Evolutionary conservation across 805 yeast species (phyloP).

Genomic region (Starmerella stellata): DNA sequence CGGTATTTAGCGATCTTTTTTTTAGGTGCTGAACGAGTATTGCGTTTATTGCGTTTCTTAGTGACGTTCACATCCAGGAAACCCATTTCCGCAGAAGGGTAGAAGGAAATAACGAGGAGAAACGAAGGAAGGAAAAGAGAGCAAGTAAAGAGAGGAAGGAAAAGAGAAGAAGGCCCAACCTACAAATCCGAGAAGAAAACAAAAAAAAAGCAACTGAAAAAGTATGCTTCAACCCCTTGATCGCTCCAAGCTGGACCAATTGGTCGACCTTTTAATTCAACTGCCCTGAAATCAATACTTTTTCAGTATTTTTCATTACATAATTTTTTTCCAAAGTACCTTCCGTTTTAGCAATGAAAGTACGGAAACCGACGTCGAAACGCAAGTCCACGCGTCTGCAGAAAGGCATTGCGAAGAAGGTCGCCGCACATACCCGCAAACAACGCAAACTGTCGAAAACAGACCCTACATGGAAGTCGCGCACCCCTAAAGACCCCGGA

Average conservation of each 20-base stretch:
- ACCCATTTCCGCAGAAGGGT: too few relatives aligned
- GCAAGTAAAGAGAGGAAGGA: too few relatives aligned
- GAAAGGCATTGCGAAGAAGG: conserved; percentile 92
- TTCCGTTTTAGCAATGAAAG: conserved; percentile 17
- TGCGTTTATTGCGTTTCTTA: neutral
- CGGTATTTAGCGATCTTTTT: neutral
- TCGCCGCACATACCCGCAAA: conserved; percentile 78
- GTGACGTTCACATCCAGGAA: conserved; percentile 6
- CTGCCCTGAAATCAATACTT: neutral
- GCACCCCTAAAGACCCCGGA: conserved; percentile 72
- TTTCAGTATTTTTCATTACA: conserved; percentile 1
- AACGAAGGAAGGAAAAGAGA: too few relatives aligned
- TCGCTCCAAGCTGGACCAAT: too few relatives aligned
- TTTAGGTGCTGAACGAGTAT: too few relatives aligned
- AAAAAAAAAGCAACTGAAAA: too few relatives aligned
- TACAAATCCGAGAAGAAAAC: too few relatives aligned
- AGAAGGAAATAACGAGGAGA: too few relatives aligned
- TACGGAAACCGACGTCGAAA: conserved; percentile 29
- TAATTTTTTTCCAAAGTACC: neutral
- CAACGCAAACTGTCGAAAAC: conserved; percentile 66
- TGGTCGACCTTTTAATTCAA: neutral
- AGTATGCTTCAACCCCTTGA: too few relatives aligned
- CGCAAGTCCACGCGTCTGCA: conserved; percentile 82
- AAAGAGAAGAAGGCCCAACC: too few relatives aligned
- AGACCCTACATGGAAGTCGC: conserved; percentile 87